Percentiles rank a stretch among this genome's conserved stretches.
phyloP scores from a whole-genome alignment of 495 filamentous ascomycete genomes.

The Glutinoglossum americanum region DNA sequence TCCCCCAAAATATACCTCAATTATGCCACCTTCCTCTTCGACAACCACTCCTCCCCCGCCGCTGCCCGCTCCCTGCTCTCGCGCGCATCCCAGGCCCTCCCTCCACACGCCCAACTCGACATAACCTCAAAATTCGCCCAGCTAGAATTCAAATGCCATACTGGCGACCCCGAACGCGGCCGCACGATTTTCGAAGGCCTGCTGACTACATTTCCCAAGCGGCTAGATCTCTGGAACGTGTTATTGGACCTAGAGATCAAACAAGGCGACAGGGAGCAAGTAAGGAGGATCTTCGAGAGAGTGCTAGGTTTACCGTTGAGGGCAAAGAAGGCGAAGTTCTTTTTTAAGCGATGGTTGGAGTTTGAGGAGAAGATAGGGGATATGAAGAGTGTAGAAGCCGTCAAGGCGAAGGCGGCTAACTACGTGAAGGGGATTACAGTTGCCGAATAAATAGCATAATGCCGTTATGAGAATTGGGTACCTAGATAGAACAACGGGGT shows the following conservation, averaged over 20 bases:
- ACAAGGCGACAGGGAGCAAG: constrained; percentile 35
- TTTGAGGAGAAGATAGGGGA: constrained; percentile 56
- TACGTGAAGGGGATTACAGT: constrained; percentile 25
- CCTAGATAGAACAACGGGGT: neutral
- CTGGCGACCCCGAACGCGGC: constrained; percentile 75
- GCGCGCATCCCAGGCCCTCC: constrained; percentile 70
- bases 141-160: constrained; percentile 66
- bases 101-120: constrained; percentile 43
- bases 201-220: constrained; percentile 64
- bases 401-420: constrained; percentile 51
- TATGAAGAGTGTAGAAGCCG: constrained; percentile 45
- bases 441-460: no score
- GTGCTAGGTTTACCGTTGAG: constrained; percentile 26
- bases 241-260: constrained; percentile 70
- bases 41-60: constrained; percentile 39
- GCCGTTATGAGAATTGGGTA: neutral
- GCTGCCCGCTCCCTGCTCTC: constrained; percentile 61
- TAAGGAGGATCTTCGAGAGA: constrained; percentile 63
- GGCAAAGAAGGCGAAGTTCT: constrained; percentile 49
- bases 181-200: constrained; percentile 87
- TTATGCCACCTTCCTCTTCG: constrained; percentile 82
- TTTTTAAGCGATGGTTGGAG: constrained; percentile 66
- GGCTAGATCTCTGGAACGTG: constrained; percentile 80
- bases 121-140: constrained; percentile 73
- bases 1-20: constrained; percentile 71